phyloP scores from a whole-genome alignment of 805 yeast species.

The Nakazawaea anatomiae region DNA sequence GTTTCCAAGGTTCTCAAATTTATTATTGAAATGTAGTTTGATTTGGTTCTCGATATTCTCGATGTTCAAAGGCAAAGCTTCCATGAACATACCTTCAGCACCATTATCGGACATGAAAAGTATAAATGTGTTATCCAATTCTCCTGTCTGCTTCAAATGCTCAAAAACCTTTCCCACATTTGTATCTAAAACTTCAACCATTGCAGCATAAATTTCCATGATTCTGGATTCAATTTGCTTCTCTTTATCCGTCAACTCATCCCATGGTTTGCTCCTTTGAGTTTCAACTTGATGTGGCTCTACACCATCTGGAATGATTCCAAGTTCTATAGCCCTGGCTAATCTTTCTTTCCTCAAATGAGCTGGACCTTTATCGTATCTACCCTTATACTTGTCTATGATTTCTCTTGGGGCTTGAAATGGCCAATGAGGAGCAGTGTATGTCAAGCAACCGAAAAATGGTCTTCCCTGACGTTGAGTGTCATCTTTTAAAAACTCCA shows the following conservation, averaged over 20 bases:
- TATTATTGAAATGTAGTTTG: slow-evolving; percentile 33
- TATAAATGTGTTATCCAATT: slow-evolving; percentile 50
- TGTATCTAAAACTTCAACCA: slow-evolving; percentile 50
- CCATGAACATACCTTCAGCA: slow-evolving; percentile 56
- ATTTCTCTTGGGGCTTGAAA: slow-evolving; percentile 49
- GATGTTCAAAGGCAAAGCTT: slow-evolving; percentile 42
- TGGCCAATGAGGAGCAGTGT: slow-evolving; percentile 68
- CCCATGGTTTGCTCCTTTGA: slow-evolving; percentile 37
- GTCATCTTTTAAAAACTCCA: slow-evolving; percentile 28
- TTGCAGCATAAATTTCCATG: slow-evolving; percentile 59
- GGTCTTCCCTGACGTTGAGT: slow-evolving; percentile 37
- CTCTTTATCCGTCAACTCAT: slow-evolving; percentile 32
- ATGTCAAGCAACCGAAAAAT: slow-evolving; percentile 48
- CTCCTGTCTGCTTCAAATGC: slow-evolving; percentile 33
- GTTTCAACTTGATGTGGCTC: slow-evolving; percentile 40
- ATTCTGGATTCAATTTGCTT: slow-evolving; percentile 31
- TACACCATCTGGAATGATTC: slow-evolving; percentile 37
- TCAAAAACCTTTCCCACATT: slow-evolving; percentile 45
- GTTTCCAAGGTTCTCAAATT: slow-evolving; percentile 41
- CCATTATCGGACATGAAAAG: slow-evolving; percentile 61
- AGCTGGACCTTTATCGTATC: slow-evolving; percentile 44
- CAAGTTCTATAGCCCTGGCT: slow-evolving; percentile 33
- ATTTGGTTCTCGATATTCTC: slow-evolving; percentile 23
- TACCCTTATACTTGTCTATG: slow-evolving; percentile 41
- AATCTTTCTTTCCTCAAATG: slow-evolving; percentile 34